A percentile compares a stretch with the other conserved stretches of the same genome.
These are phyloP conservation scores for Magnusiomyces suaveolens DNA, from an alignment of 1,139 yeast species.

Conservation along the genomic window DNA sequence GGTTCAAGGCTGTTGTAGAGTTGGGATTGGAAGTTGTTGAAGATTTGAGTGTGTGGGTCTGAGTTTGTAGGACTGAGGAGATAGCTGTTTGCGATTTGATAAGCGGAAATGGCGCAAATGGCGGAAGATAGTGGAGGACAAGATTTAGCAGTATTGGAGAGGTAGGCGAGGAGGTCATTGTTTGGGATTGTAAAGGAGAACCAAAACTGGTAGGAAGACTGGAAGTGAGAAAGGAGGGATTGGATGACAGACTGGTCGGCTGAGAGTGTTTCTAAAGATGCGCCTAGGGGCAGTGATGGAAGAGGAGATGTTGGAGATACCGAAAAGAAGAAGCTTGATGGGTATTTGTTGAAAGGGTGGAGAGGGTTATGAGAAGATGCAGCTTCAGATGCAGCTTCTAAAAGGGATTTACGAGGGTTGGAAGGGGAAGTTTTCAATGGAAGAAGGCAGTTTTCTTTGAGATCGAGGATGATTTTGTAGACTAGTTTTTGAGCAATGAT, in stretches of 20 bases:
- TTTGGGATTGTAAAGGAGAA: not conserved
- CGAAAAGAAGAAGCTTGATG: not conserved
- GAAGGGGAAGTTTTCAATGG: not conserved
- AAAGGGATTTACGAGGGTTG: not conserved
- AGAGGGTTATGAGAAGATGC: not conserved
- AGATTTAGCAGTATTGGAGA: not conserved
- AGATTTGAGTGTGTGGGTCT: not conserved
- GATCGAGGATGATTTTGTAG: not conserved
- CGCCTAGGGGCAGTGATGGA: not conserved
- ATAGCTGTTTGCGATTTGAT: not conserved
- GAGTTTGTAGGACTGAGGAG: not conserved
- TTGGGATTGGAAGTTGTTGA: not conserved
- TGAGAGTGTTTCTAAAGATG: not conserved
- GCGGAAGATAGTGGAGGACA: not conserved
- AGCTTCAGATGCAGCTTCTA: not conserved
- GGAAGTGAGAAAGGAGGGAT: not conserved
- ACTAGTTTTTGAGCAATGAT: not conserved
- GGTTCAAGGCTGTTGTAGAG: not conserved
- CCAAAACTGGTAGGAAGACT: not conserved
- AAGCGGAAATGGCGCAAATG: not conserved
- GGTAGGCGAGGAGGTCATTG: not conserved
- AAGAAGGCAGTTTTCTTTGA: not conserved
- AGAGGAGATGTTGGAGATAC: not conserved
- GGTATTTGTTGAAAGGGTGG: slow-evolving; percentile 1
- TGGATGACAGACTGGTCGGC: not conserved